Evolutionary conservation across 2,329 filamentous ascomycete species (phyloP).

Genomic region (Albophoma yamanashiensis): DNA sequence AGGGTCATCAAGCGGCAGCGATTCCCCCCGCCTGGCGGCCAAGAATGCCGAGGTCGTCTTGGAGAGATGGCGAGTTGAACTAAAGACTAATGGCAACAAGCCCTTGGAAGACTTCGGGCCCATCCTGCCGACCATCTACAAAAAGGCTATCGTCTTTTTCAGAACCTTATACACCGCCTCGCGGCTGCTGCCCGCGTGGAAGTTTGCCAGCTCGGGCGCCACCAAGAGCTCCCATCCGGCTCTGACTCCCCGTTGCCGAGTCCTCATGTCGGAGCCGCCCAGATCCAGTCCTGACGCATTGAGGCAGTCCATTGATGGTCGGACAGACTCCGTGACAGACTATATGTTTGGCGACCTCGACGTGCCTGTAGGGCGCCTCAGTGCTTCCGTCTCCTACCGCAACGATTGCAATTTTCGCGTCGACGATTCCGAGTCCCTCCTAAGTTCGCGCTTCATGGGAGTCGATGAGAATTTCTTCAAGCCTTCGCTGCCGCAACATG

Average conservation of each 20-base stretch:
- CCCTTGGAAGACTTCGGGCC: slow-evolving; percentile 48
- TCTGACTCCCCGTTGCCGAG: slow-evolving; percentile 71
- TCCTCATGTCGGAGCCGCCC: slow-evolving; percentile 51
- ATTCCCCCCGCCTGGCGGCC: slow-evolving; percentile 26
- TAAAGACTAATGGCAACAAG: slow-evolving; percentile 45
- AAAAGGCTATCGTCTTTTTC: slow-evolving; percentile 93
- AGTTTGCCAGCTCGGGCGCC: slow-evolving; percentile 62
- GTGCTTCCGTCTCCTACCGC: slow-evolving; percentile 73
- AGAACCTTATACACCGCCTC: slow-evolving; percentile 76
- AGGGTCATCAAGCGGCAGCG: slow-evolving; percentile 38
- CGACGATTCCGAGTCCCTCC: slow-evolving; percentile 78
- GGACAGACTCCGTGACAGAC: slow-evolving; percentile 45
- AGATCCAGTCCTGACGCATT: slow-evolving; percentile 56
- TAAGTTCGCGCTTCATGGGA: slow-evolving; percentile 90
- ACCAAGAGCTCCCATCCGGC: slow-evolving; percentile 57
- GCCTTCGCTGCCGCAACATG: slow-evolving; percentile 57
- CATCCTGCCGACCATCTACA: slow-evolving; percentile 79
- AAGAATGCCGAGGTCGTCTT: slow-evolving; percentile 66
- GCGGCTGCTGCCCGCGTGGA: slow-evolving; percentile 77
- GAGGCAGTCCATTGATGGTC: slow-evolving; percentile 25
- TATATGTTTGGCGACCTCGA: slow-evolving; percentile 78
- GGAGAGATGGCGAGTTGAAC: slow-evolving; percentile 82
- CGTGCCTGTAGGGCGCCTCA: slow-evolving; percentile 75
- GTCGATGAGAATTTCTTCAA: slow-evolving; percentile 80
- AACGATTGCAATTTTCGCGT: slow-evolving; percentile 84